Percentiles rank a stretch among this genome's conserved stretches.
Conservation (phyloP, 768 basidiomycete species). For the Candolleomyces aberdarensis region DNA sequence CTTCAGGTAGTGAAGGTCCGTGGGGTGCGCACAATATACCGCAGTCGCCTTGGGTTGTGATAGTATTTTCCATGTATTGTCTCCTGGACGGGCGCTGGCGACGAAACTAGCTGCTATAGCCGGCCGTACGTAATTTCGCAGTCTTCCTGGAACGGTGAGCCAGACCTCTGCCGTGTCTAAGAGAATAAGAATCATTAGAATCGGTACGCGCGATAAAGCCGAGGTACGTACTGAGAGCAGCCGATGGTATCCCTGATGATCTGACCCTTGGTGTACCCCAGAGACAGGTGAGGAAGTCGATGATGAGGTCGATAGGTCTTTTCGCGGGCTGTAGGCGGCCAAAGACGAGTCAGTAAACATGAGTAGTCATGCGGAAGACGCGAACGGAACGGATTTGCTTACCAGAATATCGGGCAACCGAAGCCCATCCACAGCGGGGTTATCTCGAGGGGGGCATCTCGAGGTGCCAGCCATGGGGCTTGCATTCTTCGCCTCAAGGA, state of each 20-base stretch:
- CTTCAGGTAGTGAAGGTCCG: constrained; percentile 52
- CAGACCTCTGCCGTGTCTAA: constrained; percentile 81
- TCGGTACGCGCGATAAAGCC: neutral
- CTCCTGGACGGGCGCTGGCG: constrained; percentile 40
- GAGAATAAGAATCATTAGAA: neutral
- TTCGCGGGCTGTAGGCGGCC: constrained; percentile 87
- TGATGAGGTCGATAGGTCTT: constrained; percentile 70
- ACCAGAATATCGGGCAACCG: too few species aligned
- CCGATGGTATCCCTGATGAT: constrained; percentile 88
- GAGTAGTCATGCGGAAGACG: too few species aligned
- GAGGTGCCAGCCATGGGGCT: too few species aligned
- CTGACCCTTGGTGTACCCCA: constrained; percentile 86
- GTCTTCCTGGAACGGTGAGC: constrained; percentile 82
- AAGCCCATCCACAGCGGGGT: too few species aligned
- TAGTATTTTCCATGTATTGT: constrained; percentile 38
- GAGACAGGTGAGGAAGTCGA: constrained; percentile 78
- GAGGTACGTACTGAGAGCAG: constrained; percentile 65
- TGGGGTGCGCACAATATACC: constrained; percentile 78
- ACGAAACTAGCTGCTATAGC: constrained; percentile 82
- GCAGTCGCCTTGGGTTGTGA: constrained; percentile 87
- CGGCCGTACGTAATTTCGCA: constrained; percentile 83
- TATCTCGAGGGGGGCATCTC: too few species aligned
- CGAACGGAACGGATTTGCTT: too few species aligned
- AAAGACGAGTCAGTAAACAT: too few species aligned
- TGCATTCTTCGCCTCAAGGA: too few species aligned